phyloP scores from a whole-genome alignment of 164 flowering plant genomes.

The Tetrastigma voinierianum region DNA sequence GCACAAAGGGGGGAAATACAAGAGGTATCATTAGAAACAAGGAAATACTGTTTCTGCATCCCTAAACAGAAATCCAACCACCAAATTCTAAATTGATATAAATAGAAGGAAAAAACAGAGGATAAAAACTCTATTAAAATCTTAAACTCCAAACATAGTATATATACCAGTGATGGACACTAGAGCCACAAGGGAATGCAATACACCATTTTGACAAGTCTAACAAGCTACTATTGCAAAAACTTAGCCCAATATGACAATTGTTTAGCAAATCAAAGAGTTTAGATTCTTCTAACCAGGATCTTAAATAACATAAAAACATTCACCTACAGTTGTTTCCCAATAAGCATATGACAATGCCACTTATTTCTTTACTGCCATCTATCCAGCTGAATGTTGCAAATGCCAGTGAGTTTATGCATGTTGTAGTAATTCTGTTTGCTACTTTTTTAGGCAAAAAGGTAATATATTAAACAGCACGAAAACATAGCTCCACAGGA shows the following conservation, averaged over 20 bases:
- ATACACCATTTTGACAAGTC: background rate
- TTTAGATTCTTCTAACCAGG: no score
- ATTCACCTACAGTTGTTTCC: no score
- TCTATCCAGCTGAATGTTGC: no score
- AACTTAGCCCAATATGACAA: background rate
- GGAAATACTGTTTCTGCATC: background rate
- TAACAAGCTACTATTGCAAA: background rate
- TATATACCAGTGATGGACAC: background rate
- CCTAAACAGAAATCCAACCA: background rate
- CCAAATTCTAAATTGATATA: background rate
- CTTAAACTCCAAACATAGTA: no score
- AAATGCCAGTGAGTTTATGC: no score
- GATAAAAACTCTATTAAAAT: background rate
- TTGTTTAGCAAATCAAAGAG: background rate
- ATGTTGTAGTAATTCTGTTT: no score
- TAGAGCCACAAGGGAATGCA: background rate
- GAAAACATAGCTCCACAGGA: no score
- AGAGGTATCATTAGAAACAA: background rate
- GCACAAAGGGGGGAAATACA: slow-evolving; percentile 19
- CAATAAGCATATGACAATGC: no score
- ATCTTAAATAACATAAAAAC: no score
- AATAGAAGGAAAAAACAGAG: background rate
- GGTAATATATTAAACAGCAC: no score
- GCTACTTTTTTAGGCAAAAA: no score
- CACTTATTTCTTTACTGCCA: no score